These are phyloP conservation scores for Ceratocystis eucalypticola DNA, from an alignment of 2,329 filamentous ascomycete genomes.

Conservation along the genomic window DNA sequence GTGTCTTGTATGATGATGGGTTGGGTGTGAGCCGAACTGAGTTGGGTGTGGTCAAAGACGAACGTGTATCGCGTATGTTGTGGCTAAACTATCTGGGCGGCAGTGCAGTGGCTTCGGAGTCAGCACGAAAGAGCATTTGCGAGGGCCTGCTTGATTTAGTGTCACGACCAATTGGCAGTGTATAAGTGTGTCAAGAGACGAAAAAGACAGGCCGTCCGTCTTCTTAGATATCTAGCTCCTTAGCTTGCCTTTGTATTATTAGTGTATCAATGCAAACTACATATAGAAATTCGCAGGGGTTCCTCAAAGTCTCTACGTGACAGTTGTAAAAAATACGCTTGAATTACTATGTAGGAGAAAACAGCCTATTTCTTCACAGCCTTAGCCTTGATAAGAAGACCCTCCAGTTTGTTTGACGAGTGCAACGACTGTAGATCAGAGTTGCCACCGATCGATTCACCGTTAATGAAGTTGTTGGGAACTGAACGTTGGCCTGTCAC, in stretches of 20 bases:
- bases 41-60: slow-evolving; percentile 62
- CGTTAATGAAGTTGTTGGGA: slow-evolving; percentile 84
- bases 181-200: slow-evolving; percentile 30
- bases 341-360: slow-evolving; percentile 13
- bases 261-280: background rate
- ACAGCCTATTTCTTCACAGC: slow-evolving; percentile 31
- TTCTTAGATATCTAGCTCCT: slow-evolving; percentile 25
- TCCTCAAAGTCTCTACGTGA: background rate
- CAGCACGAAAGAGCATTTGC: slow-evolving; percentile 66
- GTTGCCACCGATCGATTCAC: slow-evolving; percentile 93
- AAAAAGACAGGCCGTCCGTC: background rate
- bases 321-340: background rate
- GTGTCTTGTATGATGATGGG: slow-evolving; percentile 51
- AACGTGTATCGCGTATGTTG: slow-evolving; percentile 64
- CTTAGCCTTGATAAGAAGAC: slow-evolving; percentile 31
- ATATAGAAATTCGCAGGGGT: slow-evolving; percentile 22
- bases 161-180: slow-evolving; percentile 73
- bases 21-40: slow-evolving; percentile 34
- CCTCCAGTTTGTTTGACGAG: slow-evolving; percentile 29
- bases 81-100: slow-evolving; percentile 89
- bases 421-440: slow-evolving; percentile 61
- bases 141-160: slow-evolving; percentile 81
- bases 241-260: slow-evolving; percentile 38
- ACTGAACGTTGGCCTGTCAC: slow-evolving; percentile 78
- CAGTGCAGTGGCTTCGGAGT: slow-evolving; percentile 72